These are phyloP conservation scores for Periconia sp. DNA, from an alignment of 2,329 filamentous ascomycete species.

Conservation along the genomic window DNA sequence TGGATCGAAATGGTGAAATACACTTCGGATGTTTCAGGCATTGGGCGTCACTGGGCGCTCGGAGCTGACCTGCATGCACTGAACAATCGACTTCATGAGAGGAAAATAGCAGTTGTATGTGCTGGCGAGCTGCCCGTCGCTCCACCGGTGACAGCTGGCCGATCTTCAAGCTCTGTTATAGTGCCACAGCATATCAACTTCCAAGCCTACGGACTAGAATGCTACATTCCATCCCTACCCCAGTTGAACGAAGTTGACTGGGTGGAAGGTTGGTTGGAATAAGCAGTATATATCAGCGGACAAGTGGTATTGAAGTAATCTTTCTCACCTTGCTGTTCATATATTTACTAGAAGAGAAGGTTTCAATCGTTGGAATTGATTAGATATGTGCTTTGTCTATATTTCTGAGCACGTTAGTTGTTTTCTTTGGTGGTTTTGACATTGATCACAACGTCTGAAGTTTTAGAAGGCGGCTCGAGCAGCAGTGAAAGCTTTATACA, in stretches of 20 bases:
- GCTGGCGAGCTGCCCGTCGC: constrained; percentile 6
- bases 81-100: constrained; percentile 5
- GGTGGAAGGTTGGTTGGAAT: constrained; percentile 9
- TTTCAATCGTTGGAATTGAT: too few relatives aligned
- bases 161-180: not conserved
- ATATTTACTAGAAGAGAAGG: too few relatives aligned
- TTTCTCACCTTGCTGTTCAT: too few relatives aligned
- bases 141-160: not conserved
- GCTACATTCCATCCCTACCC: constrained; percentile 5
- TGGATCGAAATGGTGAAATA: constrained; percentile 12
- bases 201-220: constrained; percentile 8
- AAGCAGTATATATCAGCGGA: not conserved
- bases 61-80: constrained; percentile 10
- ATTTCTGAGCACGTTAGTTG: too few relatives aligned
- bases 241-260: constrained; percentile 6
- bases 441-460: too few relatives aligned
- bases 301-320: too few relatives aligned
- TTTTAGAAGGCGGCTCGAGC: too few relatives aligned
- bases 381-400: too few relatives aligned
- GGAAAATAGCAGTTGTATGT: constrained; percentile 6
- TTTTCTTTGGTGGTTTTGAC: too few relatives aligned
- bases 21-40: constrained; percentile 4
- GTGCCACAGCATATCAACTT: constrained; percentile 9
- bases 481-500: too few relatives aligned
- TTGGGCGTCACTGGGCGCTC: constrained; percentile 9